Conservation (phyloP, 345 rosid species). For the sweet orange (Citrus sinensis) region DNA sequence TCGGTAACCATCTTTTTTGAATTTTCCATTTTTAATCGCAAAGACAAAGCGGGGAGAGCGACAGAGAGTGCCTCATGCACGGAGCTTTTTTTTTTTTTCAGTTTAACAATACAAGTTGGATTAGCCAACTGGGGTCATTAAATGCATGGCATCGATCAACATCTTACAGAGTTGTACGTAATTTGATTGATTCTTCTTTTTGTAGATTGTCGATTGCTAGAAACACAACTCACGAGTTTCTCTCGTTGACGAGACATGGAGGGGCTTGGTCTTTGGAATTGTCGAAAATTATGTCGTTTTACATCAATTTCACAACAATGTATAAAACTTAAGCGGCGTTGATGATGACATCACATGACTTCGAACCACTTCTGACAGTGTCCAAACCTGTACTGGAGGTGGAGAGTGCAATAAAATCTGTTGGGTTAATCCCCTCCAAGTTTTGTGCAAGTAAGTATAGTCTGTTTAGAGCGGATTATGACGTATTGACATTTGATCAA, state of each 20-base stretch:
- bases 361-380: not conserved
- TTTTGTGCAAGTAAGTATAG: too few species aligned
- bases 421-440: too few species aligned
- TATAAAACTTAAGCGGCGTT: not conserved
- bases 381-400: too few species aligned
- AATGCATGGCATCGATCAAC: not conserved
- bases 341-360: not conserved
- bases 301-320: not conserved
- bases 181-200: too few species aligned
- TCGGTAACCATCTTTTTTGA: slow-evolving; percentile 8
- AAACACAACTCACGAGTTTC: too few species aligned
- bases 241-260: too few species aligned
- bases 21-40: not conserved
- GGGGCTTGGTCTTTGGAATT: not conserved
- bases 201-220: too few species aligned
- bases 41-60: not conserved
- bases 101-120: not conserved
- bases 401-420: too few species aligned
- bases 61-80: not conserved
- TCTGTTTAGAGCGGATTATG: too few species aligned
- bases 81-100: not conserved
- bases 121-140: not conserved
- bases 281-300: not conserved
- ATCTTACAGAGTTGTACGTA: not conserved
- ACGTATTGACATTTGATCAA: too few species aligned